phyloP scores from a whole-genome alignment of 352 stramenopile genomes.

The Elongisporangium anandrum region DNA sequence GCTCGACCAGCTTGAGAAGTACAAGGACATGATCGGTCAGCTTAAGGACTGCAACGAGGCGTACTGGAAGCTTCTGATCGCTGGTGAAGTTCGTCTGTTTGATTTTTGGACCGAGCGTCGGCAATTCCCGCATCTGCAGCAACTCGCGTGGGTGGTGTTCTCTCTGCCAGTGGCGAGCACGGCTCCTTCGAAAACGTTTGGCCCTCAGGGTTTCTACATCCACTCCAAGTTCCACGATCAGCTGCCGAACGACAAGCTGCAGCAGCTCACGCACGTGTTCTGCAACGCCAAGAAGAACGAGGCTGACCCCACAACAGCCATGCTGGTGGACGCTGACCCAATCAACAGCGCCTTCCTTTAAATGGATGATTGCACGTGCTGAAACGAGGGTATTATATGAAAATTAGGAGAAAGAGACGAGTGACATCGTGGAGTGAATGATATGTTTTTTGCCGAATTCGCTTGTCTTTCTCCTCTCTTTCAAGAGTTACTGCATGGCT shows the following conservation, averaged over 20 bases:
- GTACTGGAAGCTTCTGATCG: constrained; percentile 51
- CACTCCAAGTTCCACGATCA: constrained; percentile 39
- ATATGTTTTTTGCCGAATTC: too few species aligned
- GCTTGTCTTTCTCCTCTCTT: too few species aligned
- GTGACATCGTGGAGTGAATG: too few species aligned
- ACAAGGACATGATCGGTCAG: constrained; percentile 37
- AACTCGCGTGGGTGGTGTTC: constrained; percentile 54
- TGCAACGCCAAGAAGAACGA: constrained; percentile 38
- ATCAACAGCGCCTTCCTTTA: neutral
- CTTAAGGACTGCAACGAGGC: constrained; percentile 48
- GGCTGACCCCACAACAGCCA: neutral
- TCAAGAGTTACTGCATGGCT: too few species aligned
- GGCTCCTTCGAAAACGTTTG: constrained; percentile 28
- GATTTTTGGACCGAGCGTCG: constrained; percentile 61
- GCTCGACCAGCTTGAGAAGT: constrained; percentile 43
- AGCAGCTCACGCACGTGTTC: constrained; percentile 58
- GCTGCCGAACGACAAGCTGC: constrained; percentile 34
- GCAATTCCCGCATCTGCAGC: constrained; percentile 55
- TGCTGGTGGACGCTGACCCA: neutral
- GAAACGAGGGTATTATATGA: neutral
- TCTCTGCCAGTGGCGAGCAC: constrained; percentile 43
- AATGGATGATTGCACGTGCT: neutral
- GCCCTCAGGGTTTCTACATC: constrained; percentile 19
- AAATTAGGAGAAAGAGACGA: neutral
- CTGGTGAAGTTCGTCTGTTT: constrained; percentile 34